Conservation (phyloP, 2,329 filamentous ascomycete species). For the Chrysosporium queenslandicum region DNA sequence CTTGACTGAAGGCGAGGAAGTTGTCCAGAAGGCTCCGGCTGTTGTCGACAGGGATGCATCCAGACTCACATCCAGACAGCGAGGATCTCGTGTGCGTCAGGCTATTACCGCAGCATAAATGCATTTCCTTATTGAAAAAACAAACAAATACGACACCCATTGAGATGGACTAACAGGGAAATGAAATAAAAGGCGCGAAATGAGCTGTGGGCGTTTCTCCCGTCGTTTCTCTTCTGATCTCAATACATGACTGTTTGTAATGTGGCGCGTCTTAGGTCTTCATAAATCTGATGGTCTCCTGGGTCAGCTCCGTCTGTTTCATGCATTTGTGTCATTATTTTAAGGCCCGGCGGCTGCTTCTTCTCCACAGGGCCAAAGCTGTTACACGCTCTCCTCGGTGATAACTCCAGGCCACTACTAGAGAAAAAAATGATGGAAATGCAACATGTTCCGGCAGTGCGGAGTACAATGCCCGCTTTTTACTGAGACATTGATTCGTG, state of each 20-base stretch:
- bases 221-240: slow-evolving; percentile 10
- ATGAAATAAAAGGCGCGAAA: slow-evolving; percentile 12
- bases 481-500: no score
- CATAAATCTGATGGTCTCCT: slow-evolving; percentile 12
- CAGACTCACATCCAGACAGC: slow-evolving; percentile 84
- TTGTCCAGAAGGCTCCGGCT: slow-evolving; percentile 76
- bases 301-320: slow-evolving; percentile 3
- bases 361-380: no score
- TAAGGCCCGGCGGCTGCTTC: not conserved
- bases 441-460: no score
- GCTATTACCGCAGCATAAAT: slow-evolving; percentile 50
- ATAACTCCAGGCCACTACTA: no score
- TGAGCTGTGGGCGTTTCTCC: slow-evolving; percentile 10
- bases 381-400: no score
- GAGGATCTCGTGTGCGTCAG: slow-evolving; percentile 56
- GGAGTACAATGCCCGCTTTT: no score
- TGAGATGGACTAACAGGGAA: slow-evolving; percentile 5
- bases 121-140: slow-evolving; percentile 5
- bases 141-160: slow-evolving; percentile 9
- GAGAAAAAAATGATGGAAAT: no score
- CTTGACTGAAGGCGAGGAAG: slow-evolving; percentile 94
- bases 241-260: slow-evolving; percentile 13
- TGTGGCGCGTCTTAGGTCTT: slow-evolving; percentile 14
- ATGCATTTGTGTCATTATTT: slow-evolving; percentile 3
- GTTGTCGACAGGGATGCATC: slow-evolving; percentile 46